Evolutionary conservation across 352 stramenopile genomes (phyloP).

Genomic region (Pythium graminicola): DNA sequence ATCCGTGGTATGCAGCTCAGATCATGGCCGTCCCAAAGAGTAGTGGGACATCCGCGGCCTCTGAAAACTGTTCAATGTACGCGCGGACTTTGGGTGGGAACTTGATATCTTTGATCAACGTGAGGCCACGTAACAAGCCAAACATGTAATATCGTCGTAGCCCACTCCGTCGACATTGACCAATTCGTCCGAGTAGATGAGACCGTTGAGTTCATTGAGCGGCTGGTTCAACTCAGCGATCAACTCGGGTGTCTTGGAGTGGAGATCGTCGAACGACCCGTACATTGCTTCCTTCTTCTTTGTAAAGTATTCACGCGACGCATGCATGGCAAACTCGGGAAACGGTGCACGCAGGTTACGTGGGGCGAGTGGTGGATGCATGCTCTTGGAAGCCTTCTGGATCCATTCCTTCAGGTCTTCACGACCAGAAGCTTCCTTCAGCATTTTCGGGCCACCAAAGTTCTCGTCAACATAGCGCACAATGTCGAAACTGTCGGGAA

Average conservation of each 20-base stretch:
- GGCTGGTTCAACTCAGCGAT: conserved; percentile 35
- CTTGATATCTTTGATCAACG: conserved; percentile 43
- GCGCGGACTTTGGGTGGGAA: conserved; percentile 42
- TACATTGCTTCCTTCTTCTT: conserved; percentile 47
- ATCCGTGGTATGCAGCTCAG: no score
- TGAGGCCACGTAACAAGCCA: conserved; percentile 37
- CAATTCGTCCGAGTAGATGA: conserved; percentile 37
- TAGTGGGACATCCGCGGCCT: conserved; percentile 35
- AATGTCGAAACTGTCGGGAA: conserved; percentile 41
- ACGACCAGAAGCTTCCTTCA: conserved; percentile 25
- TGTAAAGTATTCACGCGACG: conserved; percentile 47
- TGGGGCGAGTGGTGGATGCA: conserved; percentile 34
- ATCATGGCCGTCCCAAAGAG: no score
- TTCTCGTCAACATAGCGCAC: conserved; percentile 38
- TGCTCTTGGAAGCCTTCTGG: conserved; percentile 21
- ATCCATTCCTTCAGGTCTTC: conserved; percentile 41
- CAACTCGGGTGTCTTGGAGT: conserved; percentile 21
- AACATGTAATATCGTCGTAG: conserved; percentile 60
- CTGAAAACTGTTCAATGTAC: conserved; percentile 43
- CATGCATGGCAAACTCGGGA: conserved; percentile 37
- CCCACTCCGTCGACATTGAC: conserved; percentile 39
- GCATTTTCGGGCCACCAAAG: conserved; percentile 25
- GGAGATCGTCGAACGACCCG: conserved; percentile 32
- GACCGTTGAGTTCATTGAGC: conserved; percentile 28
- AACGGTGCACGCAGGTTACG: conserved; percentile 36